A percentile compares a stretch with the other conserved stretches of the same genome.
Evolutionary conservation across 306 rosid genomes (phyloP).

Genomic region (Gleditsia sinensis): DNA sequence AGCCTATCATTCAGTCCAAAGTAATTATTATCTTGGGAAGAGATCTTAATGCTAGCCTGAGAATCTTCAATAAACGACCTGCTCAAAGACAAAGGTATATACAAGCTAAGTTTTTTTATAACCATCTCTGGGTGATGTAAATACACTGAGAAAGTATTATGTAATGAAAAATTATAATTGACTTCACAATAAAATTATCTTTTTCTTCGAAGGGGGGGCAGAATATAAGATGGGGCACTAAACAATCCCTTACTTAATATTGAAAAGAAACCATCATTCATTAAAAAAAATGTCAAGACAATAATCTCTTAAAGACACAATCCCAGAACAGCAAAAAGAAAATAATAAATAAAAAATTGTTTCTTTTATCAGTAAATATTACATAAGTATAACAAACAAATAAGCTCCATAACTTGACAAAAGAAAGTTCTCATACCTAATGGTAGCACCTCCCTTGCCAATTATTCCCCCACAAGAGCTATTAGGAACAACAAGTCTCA

Average conservation of each 20-base stretch:
- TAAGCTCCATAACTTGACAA: constrained; percentile 14
- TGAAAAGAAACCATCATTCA: background rate
- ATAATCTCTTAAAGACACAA: constrained; percentile 9
- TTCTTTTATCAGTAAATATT: background rate
- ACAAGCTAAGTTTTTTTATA: constrained; percentile 32
- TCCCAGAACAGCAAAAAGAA: constrained; percentile 5
- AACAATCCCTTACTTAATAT: background rate
- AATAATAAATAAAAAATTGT: background rate
- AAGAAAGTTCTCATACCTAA: constrained; percentile 59
- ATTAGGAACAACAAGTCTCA: constrained; percentile 89
- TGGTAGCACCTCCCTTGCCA: constrained; percentile 98
- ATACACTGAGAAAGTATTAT: constrained; percentile 25
- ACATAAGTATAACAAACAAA: constrained; percentile 28
- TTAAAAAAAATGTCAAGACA: background rate
- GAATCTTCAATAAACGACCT: constrained; percentile 98
- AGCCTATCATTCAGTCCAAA: constrained; percentile 90
- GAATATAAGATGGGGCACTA: background rate
- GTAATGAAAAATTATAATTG: constrained; percentile 25
- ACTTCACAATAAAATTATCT: constrained; percentile 13
- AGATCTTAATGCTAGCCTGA: constrained; percentile 95
- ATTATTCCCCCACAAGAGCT: constrained; percentile 98
- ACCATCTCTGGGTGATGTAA: constrained; percentile 6
- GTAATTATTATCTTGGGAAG: constrained; percentile 95
- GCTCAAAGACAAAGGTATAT: constrained; percentile 33
- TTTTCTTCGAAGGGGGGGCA: background rate